Conservation (phyloP, 2,329 filamentous ascomycete species). For the Aspergillus pseudoglaucus region DNA sequence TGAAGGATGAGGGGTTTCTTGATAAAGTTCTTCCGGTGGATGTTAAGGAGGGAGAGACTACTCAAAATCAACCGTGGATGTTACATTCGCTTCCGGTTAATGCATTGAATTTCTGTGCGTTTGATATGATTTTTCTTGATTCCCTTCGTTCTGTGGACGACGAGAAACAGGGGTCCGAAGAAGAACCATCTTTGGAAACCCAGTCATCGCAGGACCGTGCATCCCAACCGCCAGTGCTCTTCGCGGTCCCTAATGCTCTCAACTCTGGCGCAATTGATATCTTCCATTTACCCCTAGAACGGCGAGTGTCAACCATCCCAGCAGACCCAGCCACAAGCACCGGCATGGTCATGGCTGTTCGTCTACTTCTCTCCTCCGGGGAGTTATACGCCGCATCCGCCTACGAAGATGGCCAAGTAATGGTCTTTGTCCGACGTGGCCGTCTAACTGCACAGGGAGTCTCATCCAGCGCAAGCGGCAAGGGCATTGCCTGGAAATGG, state of each 20-base stretch:
- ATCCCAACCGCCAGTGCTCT: constrained; percentile 43
- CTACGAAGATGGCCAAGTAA: constrained; percentile 77
- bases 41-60: constrained; percentile 31
- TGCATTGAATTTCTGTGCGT: constrained; percentile 87
- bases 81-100: constrained; percentile 78
- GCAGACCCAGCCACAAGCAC: constrained; percentile 40
- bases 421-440: constrained; percentile 53
- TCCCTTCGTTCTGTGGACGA: constrained; percentile 16
- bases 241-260: constrained; percentile 76
- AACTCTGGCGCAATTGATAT: constrained; percentile 74
- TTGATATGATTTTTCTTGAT: constrained; percentile 23
- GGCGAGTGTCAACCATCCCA: constrained; percentile 56
- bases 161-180: neutral
- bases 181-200: neutral
- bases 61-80: constrained; percentile 65
- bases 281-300: constrained; percentile 70
- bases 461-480: constrained; percentile 10
- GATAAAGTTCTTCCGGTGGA: constrained; percentile 68
- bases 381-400: constrained; percentile 62
- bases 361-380: constrained; percentile 47
- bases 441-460: constrained; percentile 29
- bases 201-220: constrained; percentile 1
- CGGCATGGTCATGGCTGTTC: constrained; percentile 81
- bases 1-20: constrained; percentile 52
- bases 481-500: constrained; percentile 39